Evolutionary conservation across 768 basidiomycete species (phyloP), one percentile per base, ranked within the genome.

Genomic region (Hygrophoropsis aurantiaca): DNA sequence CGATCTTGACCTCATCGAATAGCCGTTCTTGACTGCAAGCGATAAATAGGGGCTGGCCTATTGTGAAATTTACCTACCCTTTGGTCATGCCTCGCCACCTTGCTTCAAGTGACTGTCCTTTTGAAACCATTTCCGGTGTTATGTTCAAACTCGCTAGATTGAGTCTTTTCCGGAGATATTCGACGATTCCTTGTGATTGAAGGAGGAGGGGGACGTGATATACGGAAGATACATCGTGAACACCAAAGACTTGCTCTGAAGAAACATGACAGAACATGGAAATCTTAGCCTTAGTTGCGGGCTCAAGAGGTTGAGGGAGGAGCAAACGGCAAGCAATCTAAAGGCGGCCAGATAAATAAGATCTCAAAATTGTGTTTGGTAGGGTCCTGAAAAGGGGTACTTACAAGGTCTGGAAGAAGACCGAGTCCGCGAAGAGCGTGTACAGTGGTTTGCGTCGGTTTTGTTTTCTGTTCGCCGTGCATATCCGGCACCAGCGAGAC

Each of bases 251-350:
- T 58, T 91, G 89, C 58, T 90, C 85, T 3, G 85, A 74, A 3
- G 82, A 73, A 57, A 99, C 95, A 59, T 99, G 95, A 68, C 95
- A 97, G 78, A 98, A 98, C 94, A 98, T 97, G 51, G 92, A 93
- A 34, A 99, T 95, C 68, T 99, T 99, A 60, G 85, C 80, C 69
- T 94, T 95, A 27, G 94, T 95, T 0, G 88, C 78, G 13, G 80
- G 76, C 44, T 86, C 81, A n/a, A 99, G 75, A 0, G 89, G 85
- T 52, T 88, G 78, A 16, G 87, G 84, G 50, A 87, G 84, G 43
- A 90, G 72, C 25, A 93, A 72, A 33, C 95, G 85, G 66, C 95
- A 97, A 0, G 95, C 95, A 58, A 99, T 95, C 94, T 97, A 26
- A 30, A 18, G n/a, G n/a, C n/a, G n/a, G n/a, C n/a, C n/a, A n/a